A percentile compares a stretch with the other conserved stretches of the same genome.
These are phyloP conservation scores for Aegilops sharonensis DNA, from an alignment of 176 grass and related monocot species.

Conservation along the genomic window DNA sequence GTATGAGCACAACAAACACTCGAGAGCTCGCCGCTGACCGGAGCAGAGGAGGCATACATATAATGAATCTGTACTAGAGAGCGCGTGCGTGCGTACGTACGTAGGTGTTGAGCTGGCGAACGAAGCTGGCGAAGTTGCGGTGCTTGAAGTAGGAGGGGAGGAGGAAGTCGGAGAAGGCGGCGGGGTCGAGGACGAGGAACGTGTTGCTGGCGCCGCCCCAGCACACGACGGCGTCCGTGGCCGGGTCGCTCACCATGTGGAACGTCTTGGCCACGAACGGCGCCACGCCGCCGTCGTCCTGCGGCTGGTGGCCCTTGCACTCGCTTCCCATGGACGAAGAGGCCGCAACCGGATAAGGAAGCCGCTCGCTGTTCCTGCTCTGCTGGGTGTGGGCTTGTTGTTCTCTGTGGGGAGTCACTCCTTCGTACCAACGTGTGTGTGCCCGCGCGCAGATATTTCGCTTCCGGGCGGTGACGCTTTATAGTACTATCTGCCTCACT, in stretches of 20 bases:
- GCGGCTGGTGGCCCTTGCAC: conserved; percentile 23
- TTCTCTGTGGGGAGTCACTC: neutral
- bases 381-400: conserved; percentile 17
- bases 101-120: conserved; percentile 96
- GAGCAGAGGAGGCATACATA: neutral
- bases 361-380: neutral
- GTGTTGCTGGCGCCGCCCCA: conserved; percentile 53
- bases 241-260: conserved; percentile 57
- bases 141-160: conserved; percentile 90
- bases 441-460: conserved; percentile 29
- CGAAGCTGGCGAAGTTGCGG: conserved; percentile 90
- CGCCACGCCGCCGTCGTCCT: neutral
- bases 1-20: neutral
- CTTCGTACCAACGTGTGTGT: neutral
- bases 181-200: conserved; percentile 50
- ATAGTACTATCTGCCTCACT: neutral
- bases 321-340: conserved; percentile 32
- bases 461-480: neutral
- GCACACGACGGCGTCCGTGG: conserved; percentile 50
- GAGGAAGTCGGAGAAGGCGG: conserved; percentile 59
- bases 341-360: conserved; percentile 20
- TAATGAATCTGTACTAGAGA: neutral
- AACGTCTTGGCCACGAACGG: conserved; percentile 70
- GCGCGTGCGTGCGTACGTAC: conserved; percentile 25
- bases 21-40: neutral